Evolutionary conservation across 2,329 filamentous ascomycete species (phyloP).

Genomic region (Alternaria sp.): DNA sequence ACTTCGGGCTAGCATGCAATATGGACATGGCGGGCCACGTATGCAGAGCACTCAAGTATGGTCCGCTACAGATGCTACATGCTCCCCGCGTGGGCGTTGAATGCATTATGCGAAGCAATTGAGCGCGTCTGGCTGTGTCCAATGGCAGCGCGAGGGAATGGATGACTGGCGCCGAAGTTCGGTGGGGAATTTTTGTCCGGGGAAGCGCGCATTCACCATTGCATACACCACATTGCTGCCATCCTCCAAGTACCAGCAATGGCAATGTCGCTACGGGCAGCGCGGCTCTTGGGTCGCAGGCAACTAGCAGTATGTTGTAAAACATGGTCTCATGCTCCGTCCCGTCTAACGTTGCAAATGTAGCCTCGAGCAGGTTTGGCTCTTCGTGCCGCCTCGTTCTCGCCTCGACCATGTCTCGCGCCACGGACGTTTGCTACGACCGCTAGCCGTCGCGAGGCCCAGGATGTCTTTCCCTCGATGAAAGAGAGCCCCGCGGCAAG

Average conservation of each 20-base stretch:
- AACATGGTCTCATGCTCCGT: background rate
- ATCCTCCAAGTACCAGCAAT: slow-evolving; percentile 32
- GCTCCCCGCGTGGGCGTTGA: slow-evolving; percentile 20
- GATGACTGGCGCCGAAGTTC: slow-evolving; percentile 19
- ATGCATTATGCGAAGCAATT: slow-evolving; percentile 35
- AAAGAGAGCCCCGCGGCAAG: slow-evolving; percentile 68
- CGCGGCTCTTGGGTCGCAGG: slow-evolving; percentile 44
- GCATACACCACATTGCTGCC: slow-evolving; percentile 33
- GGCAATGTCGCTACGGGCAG: slow-evolving; percentile 51
- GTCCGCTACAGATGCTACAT: slow-evolving; percentile 8
- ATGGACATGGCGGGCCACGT: background rate
- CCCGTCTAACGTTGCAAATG: slow-evolving; percentile 23
- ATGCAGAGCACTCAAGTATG: slow-evolving; percentile 4
- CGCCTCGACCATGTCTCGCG: slow-evolving; percentile 31
- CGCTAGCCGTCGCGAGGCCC: slow-evolving; percentile 31
- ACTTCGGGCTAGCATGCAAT: slow-evolving; percentile 30
- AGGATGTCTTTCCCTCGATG: slow-evolving; percentile 67
- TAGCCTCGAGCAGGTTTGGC: slow-evolving; percentile 39
- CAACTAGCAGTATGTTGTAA: slow-evolving; percentile 39
- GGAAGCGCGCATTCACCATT: slow-evolving; percentile 21
- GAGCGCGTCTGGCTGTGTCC: slow-evolving; percentile 26
- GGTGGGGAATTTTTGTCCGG: slow-evolving; percentile 30
- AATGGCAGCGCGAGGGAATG: slow-evolving; percentile 30
- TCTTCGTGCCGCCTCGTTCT: slow-evolving; percentile 37
- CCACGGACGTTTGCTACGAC: slow-evolving; percentile 42